Percentiles rank a stretch among this genome's conserved stretches.
Evolutionary conservation across 192 early-diverging fungal genomes (phyloP).

Genomic region (Rhizophagus clarus): DNA sequence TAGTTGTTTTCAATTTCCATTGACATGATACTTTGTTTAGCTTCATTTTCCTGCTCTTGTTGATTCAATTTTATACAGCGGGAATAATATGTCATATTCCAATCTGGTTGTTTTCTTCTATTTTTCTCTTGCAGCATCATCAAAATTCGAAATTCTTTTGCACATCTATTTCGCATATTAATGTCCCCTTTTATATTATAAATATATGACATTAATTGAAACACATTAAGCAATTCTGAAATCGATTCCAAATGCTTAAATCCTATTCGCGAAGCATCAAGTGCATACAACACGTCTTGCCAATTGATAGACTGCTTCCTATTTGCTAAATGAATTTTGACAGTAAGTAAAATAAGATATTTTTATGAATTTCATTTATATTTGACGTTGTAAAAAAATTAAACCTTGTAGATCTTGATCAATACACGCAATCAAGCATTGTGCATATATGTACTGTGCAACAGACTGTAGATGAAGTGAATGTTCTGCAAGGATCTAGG

Average conservation of each 20-base stretch:
- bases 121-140: background rate
- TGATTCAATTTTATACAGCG: background rate
- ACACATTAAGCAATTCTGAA: slow-evolving; percentile 21
- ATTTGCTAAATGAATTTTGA: background rate
- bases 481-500: slow-evolving; percentile 30
- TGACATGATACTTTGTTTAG: too few species aligned
- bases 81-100: slow-evolving; percentile 13
- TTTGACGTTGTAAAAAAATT: background rate
- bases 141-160: slow-evolving; percentile 3
- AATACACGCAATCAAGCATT: slow-evolving; percentile 23
- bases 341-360: background rate
- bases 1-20: too few species aligned
- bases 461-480: slow-evolving; percentile 28
- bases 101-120: slow-evolving; percentile 21
- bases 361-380: too few species aligned
- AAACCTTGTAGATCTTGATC: slow-evolving; percentile 17
- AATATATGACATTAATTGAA: slow-evolving; percentile 23
- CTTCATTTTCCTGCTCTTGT: background rate
- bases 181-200: slow-evolving; percentile 9
- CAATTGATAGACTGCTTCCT: background rate
- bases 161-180: background rate
- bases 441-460: slow-evolving; percentile 23
- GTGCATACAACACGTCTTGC: background rate
- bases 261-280: slow-evolving; percentile 10
- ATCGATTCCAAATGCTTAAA: slow-evolving; percentile 17